Base-by-base conservation (phyloP, 345 rosid genomes). In the Ceriops tagal region DNA sequence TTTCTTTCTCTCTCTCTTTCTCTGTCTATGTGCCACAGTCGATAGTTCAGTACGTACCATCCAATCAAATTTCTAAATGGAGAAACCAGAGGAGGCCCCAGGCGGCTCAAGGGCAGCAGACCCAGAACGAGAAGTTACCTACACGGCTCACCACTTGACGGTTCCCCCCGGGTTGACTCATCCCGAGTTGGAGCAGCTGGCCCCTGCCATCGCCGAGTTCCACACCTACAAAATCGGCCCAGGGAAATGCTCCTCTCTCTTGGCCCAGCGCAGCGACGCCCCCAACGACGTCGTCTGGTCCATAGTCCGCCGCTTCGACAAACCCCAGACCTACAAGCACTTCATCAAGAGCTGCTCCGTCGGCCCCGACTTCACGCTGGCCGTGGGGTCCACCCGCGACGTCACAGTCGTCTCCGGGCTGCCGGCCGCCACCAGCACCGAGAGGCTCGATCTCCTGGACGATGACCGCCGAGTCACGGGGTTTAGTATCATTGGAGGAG, bases 401-500 rank as follows among this genome's bases (percentile, higher is more conserved):
- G 97, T 92, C 46, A 84, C 71, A 79, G 92, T 92, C 47, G 84
- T 89, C 61, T 89, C 96, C 31, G 97, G 96, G 0, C 73, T 92
- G 27, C 96, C 97, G 55, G 97, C 97, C 30, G 77, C 83, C 21
- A 89, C 97, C 46, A 86, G 93, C 65, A 86, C 92, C 53, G 96
- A 92, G 81, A 74, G 96, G 58, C 91, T 92, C 0, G 97, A 92
- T 37, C 19, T 86, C 5, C 76, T 92, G 6, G 92, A 92, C 78
- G 96, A 87, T 18, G 84, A 81, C 16, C 73, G 90, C 39, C 64
- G 52, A 1, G 84, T 89, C 46, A 83, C 88, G 0, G 92, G 96
- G 18, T 87, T 92, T 58, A 89, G 87, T 65, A 83, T 89, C 30
- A 83, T 77, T 58, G 97, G 97, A 31, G 97, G 97, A 0, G 93